Conservation (phyloP, 1,139 yeast species). For the Cylindricascospora bacillispora region DNA sequence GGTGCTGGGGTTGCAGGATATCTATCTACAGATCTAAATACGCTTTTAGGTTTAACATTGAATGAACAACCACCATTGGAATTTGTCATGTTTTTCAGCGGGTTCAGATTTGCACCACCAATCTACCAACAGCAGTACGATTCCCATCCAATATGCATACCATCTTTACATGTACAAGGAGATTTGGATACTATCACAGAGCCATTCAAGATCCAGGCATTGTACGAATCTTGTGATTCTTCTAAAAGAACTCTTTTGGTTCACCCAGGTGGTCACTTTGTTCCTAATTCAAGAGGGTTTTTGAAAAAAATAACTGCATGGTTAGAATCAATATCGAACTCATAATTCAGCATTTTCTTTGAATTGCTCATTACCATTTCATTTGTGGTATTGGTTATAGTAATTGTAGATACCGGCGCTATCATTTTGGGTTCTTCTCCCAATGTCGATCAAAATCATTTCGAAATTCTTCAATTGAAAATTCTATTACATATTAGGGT, state of each 20-base stretch:
- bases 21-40: constrained; percentile 33
- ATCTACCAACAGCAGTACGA: constrained; percentile 38
- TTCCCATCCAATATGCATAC: constrained; percentile 33
- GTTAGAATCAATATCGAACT: too few species aligned
- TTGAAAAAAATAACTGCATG: constrained; percentile 47
- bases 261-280: constrained; percentile 84
- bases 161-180: constrained; percentile 69
- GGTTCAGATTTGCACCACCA: constrained; percentile 52
- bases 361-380: too few species aligned
- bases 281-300: constrained; percentile 56
- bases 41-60: constrained; percentile 20
- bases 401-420: too few species aligned
- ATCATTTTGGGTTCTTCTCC: too few species aligned
- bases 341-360: too few species aligned
- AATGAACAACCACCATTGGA: constrained; percentile 37
- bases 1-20: constrained; percentile 78
- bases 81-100: constrained; percentile 67
- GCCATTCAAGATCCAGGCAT: constrained; percentile 49
- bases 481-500: too few species aligned
- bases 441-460: too few species aligned
- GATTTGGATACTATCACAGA: constrained; percentile 81
- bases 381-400: too few species aligned
- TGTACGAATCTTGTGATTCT: constrained; percentile 42
- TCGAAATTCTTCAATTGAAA: too few species aligned
- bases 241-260: constrained; percentile 37